Percentiles rank a stretch among this genome's conserved stretches.
These are phyloP conservation scores for Fusarium sp. DNA, from an alignment of 2,329 filamentous ascomycete species.

Conservation along the genomic window DNA sequence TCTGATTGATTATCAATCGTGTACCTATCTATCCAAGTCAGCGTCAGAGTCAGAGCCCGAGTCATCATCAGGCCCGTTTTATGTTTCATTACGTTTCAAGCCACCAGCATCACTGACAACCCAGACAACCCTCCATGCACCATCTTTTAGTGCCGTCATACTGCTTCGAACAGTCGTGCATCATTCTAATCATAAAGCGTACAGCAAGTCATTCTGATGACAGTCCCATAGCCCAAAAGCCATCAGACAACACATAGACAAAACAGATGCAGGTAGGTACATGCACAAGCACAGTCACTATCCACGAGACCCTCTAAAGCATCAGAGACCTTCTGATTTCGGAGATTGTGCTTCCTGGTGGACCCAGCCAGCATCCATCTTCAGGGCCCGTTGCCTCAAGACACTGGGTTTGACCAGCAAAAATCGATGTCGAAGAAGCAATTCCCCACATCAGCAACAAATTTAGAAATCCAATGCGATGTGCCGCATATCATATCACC, in stretches of 20 bases:
- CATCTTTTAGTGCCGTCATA: slow-evolving; percentile 1
- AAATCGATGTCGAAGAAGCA: slow-evolving; percentile 16
- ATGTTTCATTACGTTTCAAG: slow-evolving; percentile 37
- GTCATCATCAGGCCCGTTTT: slow-evolving; percentile 27
- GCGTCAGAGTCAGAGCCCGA: neutral
- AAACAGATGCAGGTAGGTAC: neutral
- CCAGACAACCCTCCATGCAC: slow-evolving; percentile 14
- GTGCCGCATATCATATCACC: slow-evolving; percentile 31
- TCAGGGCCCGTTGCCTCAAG: slow-evolving; percentile 27
- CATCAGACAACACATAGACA: neutral
- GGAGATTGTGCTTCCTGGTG: slow-evolving; percentile 31
- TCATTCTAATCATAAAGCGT: neutral
- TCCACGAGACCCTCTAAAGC: slow-evolving; percentile 4
- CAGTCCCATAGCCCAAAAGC: neutral
- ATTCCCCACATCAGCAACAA: slow-evolving; percentile 28
- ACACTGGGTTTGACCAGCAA: neutral
- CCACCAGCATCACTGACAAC: slow-evolving; percentile 28
- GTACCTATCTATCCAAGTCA: slow-evolving; percentile 4
- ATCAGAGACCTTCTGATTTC: slow-evolving; percentile 21
- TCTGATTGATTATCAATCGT: slow-evolving; percentile 15
- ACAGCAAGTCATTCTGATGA: slow-evolving; percentile 2
- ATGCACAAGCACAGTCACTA: neutral
- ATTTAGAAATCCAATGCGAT: slow-evolving; percentile 29
- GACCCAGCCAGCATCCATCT: slow-evolving; percentile 19
- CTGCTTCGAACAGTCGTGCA: slow-evolving; percentile 2